Evolutionary conservation across 2,329 filamentous ascomycete species (phyloP).

Genomic region (Didymellaceae sp.): DNA sequence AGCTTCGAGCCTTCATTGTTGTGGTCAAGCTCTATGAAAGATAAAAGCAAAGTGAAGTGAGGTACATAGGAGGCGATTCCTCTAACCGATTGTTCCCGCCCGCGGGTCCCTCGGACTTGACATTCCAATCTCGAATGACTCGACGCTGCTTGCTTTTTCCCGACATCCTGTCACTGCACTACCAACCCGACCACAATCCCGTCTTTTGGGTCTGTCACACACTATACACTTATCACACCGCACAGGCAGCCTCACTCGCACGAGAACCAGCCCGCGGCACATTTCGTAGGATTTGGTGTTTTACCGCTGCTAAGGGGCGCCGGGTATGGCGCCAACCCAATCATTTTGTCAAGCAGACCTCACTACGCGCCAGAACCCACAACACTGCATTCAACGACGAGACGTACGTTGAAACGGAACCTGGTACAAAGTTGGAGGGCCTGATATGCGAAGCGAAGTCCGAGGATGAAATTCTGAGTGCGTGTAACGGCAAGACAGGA

Average conservation of each 20-base stretch:
- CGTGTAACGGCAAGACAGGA: conserved; percentile 6
- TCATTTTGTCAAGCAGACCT: conserved; percentile 1
- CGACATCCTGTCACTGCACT: conserved; percentile 3
- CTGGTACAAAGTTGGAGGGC: conserved; percentile 1
- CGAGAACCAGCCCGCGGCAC: conserved; percentile 5
- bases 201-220: conserved; percentile 15
- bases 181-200: conserved; percentile 11
- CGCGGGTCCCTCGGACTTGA: neutral
- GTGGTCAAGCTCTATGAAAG: neutral
- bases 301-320: conserved; percentile 7
- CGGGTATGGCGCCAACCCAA: conserved; percentile 14
- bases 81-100: too few species aligned
- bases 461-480: neutral
- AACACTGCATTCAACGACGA: conserved; percentile 3
- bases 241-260: conserved; percentile 12
- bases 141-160: conserved; percentile 9
- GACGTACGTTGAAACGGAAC: conserved; percentile 9
- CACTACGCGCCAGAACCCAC: conserved; percentile 13
- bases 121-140: neutral
- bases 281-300: conserved; percentile 2
- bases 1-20: too few species aligned
- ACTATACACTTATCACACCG: conserved; percentile 15
- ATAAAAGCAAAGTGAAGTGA: neutral
- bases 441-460: neutral
- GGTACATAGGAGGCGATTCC: too few species aligned